phyloP scores from a whole-genome alignment of 352 stramenopile genomes.

The Phytophthora tubulina region DNA sequence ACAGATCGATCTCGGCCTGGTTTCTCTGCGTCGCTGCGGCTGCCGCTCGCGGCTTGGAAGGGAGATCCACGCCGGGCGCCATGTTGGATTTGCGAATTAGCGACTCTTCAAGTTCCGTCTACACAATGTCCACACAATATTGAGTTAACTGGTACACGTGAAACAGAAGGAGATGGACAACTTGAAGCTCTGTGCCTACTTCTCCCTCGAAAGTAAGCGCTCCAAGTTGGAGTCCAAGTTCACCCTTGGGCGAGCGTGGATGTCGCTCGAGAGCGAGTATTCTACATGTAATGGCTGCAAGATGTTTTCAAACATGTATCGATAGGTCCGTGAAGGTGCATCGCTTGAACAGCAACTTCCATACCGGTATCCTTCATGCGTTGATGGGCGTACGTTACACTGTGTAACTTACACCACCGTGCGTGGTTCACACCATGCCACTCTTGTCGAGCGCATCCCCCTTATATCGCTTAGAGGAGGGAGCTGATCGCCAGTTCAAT shows the following conservation, averaged over 20 bases:
- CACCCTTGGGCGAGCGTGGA: no score
- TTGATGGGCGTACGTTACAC: no score
- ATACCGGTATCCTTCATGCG: no score
- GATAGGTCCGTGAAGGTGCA: no score
- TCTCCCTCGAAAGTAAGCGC: not conserved
- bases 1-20: conserved; percentile 60
- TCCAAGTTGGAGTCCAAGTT: no score
- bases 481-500: not conserved
- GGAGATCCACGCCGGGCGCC: conserved; percentile 13
- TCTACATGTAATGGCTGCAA: no score
- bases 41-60: conserved; percentile 3
- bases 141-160: not conserved
- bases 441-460: conserved; percentile 39
- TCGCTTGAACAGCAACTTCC: no score
- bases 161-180: conserved; percentile 9
- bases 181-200: conserved; percentile 12
- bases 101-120: conserved; percentile 20
- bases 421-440: conserved; percentile 27
- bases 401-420: no score
- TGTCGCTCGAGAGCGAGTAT: no score
- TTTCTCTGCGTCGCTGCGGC: not conserved
- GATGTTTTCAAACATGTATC: no score
- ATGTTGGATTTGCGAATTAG: conserved; percentile 1
- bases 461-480: conserved; percentile 35
- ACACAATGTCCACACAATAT: not conserved